Conservation (phyloP, 2,329 filamentous ascomycete genomes). For the Colletotrichum magnum region DNA sequence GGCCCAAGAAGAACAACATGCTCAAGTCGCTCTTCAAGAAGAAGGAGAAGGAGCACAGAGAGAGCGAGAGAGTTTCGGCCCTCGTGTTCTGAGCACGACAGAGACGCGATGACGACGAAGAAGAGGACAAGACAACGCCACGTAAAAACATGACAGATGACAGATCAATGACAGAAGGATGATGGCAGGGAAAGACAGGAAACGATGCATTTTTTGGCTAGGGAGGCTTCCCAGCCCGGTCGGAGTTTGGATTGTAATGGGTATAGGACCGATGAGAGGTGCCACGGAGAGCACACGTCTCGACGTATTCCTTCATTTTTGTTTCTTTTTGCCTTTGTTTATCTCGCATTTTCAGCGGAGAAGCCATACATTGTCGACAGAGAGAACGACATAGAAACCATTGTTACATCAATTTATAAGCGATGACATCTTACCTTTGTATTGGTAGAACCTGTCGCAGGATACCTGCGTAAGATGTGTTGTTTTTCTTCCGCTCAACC, state of each 20-base stretch:
- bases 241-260: conserved; percentile 38
- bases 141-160: too few species aligned
- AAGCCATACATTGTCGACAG: too few species aligned
- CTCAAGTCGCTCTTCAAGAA: conserved; percentile 71
- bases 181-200: conserved; percentile 19
- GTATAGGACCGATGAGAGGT: conserved; percentile 5
- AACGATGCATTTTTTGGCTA: conserved; percentile 35
- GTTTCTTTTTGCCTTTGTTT: conserved; percentile 2
- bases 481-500: not conserved
- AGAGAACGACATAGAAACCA: not conserved
- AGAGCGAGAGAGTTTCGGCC: conserved; percentile 42
- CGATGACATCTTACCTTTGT: conserved; percentile 2
- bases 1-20: conserved; percentile 68
- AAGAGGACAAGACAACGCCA: not conserved
- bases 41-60: conserved; percentile 61
- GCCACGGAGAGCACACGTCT: not conserved
- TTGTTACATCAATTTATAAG: conserved; percentile 16
- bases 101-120: conserved; percentile 12
- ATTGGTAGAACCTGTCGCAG: conserved; percentile 15
- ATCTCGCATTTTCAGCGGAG: conserved; percentile 2
- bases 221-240: conserved; percentile 35
- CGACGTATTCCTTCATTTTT: not conserved
- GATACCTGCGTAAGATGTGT: conserved; percentile 1
- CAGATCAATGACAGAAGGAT: not conserved
- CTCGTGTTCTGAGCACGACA: conserved; percentile 31